These are phyloP conservation scores for Clavispora asparagi DNA, from an alignment of 805 yeast genomes.

Conservation along the genomic window DNA sequence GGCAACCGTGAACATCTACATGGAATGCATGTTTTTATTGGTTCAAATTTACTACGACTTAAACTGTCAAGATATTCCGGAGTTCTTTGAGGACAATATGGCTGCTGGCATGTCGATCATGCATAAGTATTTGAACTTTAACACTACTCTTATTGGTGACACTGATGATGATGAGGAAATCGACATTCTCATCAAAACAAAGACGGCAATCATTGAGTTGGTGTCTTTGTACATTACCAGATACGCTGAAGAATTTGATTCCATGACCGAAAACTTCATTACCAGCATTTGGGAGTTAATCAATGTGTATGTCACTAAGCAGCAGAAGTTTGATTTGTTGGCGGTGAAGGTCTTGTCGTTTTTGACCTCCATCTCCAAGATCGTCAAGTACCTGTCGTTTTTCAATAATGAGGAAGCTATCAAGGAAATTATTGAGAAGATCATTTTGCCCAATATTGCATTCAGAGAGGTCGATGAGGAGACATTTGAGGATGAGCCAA, in stretches of 20 bases:
- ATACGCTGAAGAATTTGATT: conserved; percentile 88
- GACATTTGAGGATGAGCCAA: conserved; percentile 93
- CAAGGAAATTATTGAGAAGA: conserved; percentile 72
- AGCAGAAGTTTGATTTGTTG: conserved; percentile 77
- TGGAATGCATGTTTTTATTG: conserved; percentile 67
- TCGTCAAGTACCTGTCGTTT: conserved; percentile 57
- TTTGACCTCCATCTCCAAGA: conserved; percentile 72
- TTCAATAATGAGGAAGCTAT: conserved; percentile 50
- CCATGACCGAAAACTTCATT: conserved; percentile 70
- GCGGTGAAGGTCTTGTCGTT: conserved; percentile 78
- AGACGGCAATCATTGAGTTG: conserved; percentile 79
- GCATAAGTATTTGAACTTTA: conserved; percentile 71
- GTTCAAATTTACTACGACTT: conserved; percentile 85
- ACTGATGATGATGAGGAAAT: conserved; percentile 57
- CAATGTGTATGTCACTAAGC: conserved; percentile 52
- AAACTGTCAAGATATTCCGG: conserved; percentile 97
- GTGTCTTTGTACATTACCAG: conserved; percentile 82
- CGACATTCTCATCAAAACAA: conserved; percentile 64
- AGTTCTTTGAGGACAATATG: conserved; percentile 91
- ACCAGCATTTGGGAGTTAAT: conserved; percentile 78
- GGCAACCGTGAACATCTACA: conserved; percentile 48
- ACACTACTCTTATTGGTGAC: conserved; percentile 50
- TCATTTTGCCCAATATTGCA: conserved; percentile 82
- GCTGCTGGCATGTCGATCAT: conserved; percentile 70
- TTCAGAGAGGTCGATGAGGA: conserved; percentile 88